Evolutionary conservation across 1,284 basidiomycete genomes (phyloP).

Genomic region (Cryptococcus sp.): DNA sequence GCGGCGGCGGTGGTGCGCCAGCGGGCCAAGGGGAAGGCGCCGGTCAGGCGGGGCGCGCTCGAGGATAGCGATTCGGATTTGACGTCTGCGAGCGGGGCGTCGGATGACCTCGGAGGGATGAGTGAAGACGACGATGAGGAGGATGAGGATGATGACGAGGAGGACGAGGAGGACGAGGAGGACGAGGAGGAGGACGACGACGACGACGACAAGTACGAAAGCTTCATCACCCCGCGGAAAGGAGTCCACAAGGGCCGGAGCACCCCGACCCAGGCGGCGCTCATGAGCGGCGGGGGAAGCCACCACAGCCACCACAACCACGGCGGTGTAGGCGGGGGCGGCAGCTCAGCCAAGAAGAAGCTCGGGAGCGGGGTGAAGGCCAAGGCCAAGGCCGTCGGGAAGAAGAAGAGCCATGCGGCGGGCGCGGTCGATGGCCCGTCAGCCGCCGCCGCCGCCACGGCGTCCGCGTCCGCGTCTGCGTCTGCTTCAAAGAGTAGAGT

Average conservation of each 20-base stretch:
- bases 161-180: slow-evolving; percentile 15
- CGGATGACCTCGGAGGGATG: slow-evolving; percentile 3
- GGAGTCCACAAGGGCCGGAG: slow-evolving; percentile 13
- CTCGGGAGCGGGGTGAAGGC: not conserved
- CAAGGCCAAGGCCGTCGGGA: not conserved
- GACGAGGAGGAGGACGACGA: slow-evolving; percentile 15
- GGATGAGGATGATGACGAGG: slow-evolving; percentile 12
- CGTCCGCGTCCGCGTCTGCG: not conserved
- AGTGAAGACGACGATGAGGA: slow-evolving; percentile 8
- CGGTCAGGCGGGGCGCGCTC: no score
- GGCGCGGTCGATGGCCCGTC: not conserved
- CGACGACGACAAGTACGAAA: slow-evolving; percentile 24
- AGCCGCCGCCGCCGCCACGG: not conserved
- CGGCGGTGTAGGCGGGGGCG: not conserved
- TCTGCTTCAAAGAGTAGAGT: not conserved
- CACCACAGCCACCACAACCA: no score
- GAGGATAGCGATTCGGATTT: slow-evolving; percentile 11
- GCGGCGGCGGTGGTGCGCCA: no score
- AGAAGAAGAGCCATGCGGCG: slow-evolving; percentile 14
- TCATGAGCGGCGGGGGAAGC: not conserved
- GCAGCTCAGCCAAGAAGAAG: slow-evolving; percentile 9
- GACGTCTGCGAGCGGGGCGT: slow-evolving; percentile 9
- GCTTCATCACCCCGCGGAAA: slow-evolving; percentile 15
- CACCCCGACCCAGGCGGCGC: slow-evolving; percentile 2
- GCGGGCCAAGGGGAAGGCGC: no score